These are phyloP conservation scores for Euphorbia corollata DNA, from an alignment of 441 rosid species.

Conservation along the genomic window DNA sequence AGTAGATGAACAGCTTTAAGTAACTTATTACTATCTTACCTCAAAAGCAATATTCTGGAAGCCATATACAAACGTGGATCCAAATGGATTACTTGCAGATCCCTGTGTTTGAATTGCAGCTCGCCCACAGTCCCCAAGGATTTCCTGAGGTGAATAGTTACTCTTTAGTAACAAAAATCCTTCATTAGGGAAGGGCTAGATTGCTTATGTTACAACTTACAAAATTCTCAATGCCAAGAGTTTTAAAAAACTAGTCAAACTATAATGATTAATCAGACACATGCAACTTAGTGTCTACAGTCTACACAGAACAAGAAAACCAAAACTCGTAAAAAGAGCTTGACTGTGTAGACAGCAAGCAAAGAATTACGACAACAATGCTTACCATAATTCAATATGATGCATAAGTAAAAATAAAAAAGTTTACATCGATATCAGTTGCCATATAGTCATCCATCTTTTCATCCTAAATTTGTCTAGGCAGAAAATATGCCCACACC, in stretches of 20 bases:
- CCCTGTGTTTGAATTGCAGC: conserved; percentile 98
- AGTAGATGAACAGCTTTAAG: neutral
- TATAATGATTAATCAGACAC: neutral
- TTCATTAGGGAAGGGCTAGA: neutral
- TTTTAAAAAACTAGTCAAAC: neutral
- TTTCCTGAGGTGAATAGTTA: conserved; percentile 45
- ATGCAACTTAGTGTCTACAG: neutral
- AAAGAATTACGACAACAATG: neutral
- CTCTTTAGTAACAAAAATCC: conserved; percentile 12
- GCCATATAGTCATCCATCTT: too few relatives aligned
- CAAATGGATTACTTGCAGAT: conserved; percentile 89
- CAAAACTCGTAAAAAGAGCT: neutral
- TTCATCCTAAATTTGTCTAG: neutral
- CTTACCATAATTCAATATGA: neutral
- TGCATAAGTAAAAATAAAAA: neutral
- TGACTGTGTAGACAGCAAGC: neutral
- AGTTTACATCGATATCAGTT: too few relatives aligned
- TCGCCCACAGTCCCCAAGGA: conserved; percentile 93
- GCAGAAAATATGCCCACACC: neutral
- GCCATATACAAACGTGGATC: conserved; percentile 91
- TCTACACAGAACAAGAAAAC: neutral
- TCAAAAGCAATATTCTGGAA: conserved; percentile 90
- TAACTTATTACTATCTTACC: conserved; percentile 36
- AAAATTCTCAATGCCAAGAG: neutral
- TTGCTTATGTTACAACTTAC: neutral